Evolutionary conservation across 345 rosid genomes (phyloP), one percentile per base, ranked within the genome.

Genomic region (Camelina sativa): DNA sequence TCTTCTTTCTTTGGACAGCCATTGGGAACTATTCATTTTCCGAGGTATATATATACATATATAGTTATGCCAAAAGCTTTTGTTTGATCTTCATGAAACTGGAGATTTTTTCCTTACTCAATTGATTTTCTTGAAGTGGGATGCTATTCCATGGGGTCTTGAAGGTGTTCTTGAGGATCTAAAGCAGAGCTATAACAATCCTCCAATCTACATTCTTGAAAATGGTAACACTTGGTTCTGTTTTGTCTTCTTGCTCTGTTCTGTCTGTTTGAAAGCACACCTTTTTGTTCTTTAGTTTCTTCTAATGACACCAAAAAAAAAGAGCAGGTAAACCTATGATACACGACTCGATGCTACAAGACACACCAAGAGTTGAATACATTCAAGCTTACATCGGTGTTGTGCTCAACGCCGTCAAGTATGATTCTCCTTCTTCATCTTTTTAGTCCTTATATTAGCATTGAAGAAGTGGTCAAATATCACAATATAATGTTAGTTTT

Each of bases 181-280:
- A 32, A 82, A 82, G 64, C 71, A 81, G 48, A 56, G n/a, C 30
- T 82, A 80, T 62, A 68, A 78, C 72, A 83, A 82, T 50, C 84
- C 84, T 68, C 86, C 84, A 10, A 25, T 86, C 41, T 84, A 80
- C 79, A 82, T 82, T 56, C 69, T 75, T 46, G 85, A 85, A 76
- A 85, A 83, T 28, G 89, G 82, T 84, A 44, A 7, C 51, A 50
- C 53, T 62, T 62, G 61, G 65, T 61, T 57, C 11, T 55, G 28
- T 69, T 54, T 60, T 53, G 28, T 38, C 1, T 43, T 60, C 4
- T 41, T 15, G 11, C 56, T 56, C 20, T 62, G 54, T 41, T 34
- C 11, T 7, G n/a, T 51, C 48, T 58, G 10, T 40, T 54, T 53
- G 57, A 20, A 25, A 25, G 9, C 65, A 56, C 34, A 47, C 13